Percentiles rank a stretch among this genome's conserved stretches.
Conservation (phyloP, 208 protist genomes). For the Sergeia podlipaevii region DNA sequence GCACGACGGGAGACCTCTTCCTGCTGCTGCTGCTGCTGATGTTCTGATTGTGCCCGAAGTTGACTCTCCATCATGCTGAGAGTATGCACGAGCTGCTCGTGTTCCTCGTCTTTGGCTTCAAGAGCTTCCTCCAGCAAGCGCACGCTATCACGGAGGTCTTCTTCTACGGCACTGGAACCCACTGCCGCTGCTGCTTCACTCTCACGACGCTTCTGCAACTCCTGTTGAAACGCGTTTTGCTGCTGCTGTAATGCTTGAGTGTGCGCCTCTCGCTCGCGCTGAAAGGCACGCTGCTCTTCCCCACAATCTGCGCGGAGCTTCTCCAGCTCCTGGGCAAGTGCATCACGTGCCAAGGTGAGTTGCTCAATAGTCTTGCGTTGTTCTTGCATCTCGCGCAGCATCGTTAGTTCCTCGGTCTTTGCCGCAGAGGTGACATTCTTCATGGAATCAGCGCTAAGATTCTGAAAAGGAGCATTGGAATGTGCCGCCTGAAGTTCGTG, state of each 20-base stretch:
- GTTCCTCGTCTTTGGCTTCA: constrained; percentile 59
- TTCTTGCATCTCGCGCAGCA: too few relatives aligned
- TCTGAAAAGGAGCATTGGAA: too few relatives aligned
- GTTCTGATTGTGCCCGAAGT: too few relatives aligned
- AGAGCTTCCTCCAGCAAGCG: constrained; percentile 62
- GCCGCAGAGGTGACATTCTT: too few relatives aligned
- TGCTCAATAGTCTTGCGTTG: too few relatives aligned
- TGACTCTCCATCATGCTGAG: constrained; percentile 71
- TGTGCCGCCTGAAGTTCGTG: too few relatives aligned
- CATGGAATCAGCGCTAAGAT: too few relatives aligned
- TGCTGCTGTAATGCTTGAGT: too few relatives aligned
- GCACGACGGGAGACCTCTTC: too few relatives aligned
- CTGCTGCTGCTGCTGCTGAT: constrained; percentile 4
- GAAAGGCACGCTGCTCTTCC: not conserved
- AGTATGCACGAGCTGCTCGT: constrained; percentile 44
- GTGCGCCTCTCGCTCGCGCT: not conserved
- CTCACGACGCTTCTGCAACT: not conserved
- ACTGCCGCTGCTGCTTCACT: not conserved
- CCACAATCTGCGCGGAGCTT: not conserved
- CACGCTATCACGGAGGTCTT: constrained; percentile 37
- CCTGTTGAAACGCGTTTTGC: too few relatives aligned
- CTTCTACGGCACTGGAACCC: constrained; percentile 5
- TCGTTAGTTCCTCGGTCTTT: too few relatives aligned
- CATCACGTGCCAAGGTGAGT: too few relatives aligned
- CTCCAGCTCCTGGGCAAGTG: not conserved